Conservation (phyloP, 306 rosid species). For the Ormosia semicastrata region DNA sequence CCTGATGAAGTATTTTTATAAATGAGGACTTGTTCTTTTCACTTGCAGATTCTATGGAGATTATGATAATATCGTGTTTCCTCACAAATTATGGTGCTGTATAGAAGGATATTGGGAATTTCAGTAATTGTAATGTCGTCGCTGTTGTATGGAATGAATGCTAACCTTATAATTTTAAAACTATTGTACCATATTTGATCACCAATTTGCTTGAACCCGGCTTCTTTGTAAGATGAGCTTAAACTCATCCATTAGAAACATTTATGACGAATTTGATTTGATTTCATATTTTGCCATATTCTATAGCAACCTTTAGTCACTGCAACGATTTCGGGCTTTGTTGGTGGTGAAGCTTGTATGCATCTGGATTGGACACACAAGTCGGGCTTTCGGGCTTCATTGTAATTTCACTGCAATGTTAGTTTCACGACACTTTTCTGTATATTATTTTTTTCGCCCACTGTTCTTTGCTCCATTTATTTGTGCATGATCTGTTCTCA, state of each 20-base stretch:
- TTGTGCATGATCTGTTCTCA: no score
- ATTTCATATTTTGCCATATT: neutral
- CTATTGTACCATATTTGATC: neutral
- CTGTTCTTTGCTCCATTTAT: no score
- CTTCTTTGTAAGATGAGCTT: neutral
- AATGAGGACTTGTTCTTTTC: constrained; percentile 16
- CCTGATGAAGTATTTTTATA: constrained; percentile 13
- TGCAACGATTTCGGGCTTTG: neutral
- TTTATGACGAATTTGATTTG: neutral
- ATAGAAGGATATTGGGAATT: constrained; percentile 13
- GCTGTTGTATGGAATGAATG: constrained; percentile 25
- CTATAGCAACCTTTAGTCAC: neutral
- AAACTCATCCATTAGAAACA: neutral
- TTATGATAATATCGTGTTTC: neutral
- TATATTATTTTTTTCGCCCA: no score
- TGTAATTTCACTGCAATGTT: no score
- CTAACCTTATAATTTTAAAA: neutral
- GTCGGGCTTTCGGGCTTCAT: neutral
- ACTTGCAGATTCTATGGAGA: constrained; percentile 12
- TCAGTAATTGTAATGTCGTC: constrained; percentile 18
- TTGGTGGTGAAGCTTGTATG: neutral
- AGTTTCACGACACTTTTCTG: no score
- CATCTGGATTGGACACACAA: neutral
- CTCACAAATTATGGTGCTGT: neutral
- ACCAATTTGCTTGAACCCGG: neutral